Evolutionary conservation across 2,329 filamentous ascomycete species (phyloP).

Genomic region (Penicillium brasilianum): DNA sequence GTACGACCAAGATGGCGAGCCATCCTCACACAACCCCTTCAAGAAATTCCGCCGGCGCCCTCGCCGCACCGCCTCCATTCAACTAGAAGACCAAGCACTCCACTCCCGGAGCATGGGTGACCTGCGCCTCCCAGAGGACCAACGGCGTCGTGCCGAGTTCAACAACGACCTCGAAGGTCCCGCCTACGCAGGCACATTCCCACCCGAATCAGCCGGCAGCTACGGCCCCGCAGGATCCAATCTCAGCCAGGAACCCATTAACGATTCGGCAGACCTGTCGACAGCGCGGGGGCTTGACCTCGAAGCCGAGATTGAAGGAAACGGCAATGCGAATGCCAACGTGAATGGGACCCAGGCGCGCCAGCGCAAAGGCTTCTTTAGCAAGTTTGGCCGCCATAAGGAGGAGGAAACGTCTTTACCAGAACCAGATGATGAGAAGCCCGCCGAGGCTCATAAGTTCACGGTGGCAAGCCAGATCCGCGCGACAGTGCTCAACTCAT

Average conservation of each 20-base stretch:
- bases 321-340: conserved; percentile 3
- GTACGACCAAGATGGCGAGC: conserved; percentile 48
- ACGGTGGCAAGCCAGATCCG: conserved; percentile 53
- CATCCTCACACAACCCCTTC: conserved; percentile 48
- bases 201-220: conserved; percentile 33
- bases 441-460: conserved; percentile 39
- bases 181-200: conserved; percentile 34
- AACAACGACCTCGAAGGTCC: conserved; percentile 30
- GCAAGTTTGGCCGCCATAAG: conserved; percentile 19
- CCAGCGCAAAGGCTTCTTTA: conserved; percentile 32
- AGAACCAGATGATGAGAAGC: conserved; percentile 21
- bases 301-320: conserved; percentile 8
- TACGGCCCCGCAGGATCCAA: conserved; percentile 34
- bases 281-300: conserved; percentile 18
- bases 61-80: conserved; percentile 35
- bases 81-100: conserved; percentile 38
- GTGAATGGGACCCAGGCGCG: conserved; percentile 32
- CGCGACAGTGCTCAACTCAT: conserved; percentile 78
- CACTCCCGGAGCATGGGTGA: conserved; percentile 33
- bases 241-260: conserved; percentile 39
- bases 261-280: conserved; percentile 15
- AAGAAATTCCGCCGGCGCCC: conserved; percentile 43
- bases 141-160: conserved; percentile 33
- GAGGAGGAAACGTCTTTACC: conserved; percentile 1
- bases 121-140: conserved; percentile 30